These are phyloP conservation scores for Vitis hybrid DNA, from an alignment of 177 flowering plant species.

Conservation along the genomic window DNA sequence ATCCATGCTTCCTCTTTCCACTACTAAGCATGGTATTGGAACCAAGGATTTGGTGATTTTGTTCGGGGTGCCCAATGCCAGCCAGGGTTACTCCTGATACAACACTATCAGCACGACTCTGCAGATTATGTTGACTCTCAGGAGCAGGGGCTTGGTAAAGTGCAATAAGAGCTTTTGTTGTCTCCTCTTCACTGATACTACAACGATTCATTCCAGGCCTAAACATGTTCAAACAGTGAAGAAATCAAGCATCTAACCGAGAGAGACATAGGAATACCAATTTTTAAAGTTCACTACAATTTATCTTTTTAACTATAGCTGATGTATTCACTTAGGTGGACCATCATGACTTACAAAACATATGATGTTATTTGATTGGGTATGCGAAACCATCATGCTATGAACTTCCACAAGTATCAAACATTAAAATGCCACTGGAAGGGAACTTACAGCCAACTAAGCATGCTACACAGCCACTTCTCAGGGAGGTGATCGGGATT, in stretches of 20 bases:
- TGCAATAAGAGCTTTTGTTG: constrained; percentile 63
- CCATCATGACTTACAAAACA: not conserved
- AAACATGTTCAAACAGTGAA: constrained; percentile 6
- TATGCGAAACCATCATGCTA: not conserved
- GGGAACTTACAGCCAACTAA: constrained; percentile 85
- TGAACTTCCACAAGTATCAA: not conserved
- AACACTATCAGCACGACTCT: constrained; percentile 25
- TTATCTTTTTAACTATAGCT: no score
- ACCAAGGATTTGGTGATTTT: constrained; percentile 24
- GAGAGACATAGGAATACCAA: not conserved
- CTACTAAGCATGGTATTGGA: constrained; percentile 20
- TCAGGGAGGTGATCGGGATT: constrained; percentile 60
- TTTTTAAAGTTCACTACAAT: no score
- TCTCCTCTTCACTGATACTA: constrained; percentile 70
- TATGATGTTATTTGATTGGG: not conserved
- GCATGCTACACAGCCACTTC: constrained; percentile 93
- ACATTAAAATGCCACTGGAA: not conserved
- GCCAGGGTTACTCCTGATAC: constrained; percentile 22
- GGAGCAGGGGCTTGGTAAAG: constrained; percentile 39
- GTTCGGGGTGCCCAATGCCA: constrained; percentile 25
- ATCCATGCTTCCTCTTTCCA: constrained; percentile 47
- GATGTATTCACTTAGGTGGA: not conserved
- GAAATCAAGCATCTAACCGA: constrained; percentile 8
- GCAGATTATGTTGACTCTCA: constrained; percentile 39
- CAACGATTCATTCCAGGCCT: constrained; percentile 69